phyloP scores from a whole-genome alignment of 2,329 filamentous ascomycete genomes.

The Trichoderma oligosporum region DNA sequence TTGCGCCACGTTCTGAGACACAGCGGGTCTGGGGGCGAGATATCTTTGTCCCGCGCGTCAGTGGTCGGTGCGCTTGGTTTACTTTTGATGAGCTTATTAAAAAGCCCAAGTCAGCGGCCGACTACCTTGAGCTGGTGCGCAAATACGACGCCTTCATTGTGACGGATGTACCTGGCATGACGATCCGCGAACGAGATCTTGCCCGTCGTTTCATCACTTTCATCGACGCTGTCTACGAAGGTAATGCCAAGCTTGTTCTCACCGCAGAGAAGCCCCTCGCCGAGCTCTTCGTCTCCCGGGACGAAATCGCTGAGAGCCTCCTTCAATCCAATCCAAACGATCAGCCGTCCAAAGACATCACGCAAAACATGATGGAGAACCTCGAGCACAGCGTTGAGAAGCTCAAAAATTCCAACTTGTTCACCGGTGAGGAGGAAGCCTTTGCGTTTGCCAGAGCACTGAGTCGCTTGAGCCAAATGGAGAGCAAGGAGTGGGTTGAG shows the following conservation, averaged over 20 bases:
- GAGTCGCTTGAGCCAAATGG: constrained; percentile 85
- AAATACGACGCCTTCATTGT: constrained; percentile 91
- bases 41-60: constrained; percentile 81
- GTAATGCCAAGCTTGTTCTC: constrained; percentile 87
- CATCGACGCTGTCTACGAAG: constrained; percentile 92
- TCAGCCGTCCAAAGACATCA: constrained; percentile 56
- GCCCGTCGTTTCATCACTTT: constrained; percentile 95
- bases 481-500: constrained; percentile 91
- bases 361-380: constrained; percentile 83
- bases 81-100: constrained; percentile 91
- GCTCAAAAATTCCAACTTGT: constrained; percentile 81
- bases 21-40: constrained; percentile 92
- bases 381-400: constrained; percentile 78
- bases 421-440: constrained; percentile 90
- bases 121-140: constrained; percentile 88
- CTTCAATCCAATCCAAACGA: constrained; percentile 45
- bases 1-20: constrained; percentile 68
- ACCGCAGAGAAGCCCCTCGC: constrained; percentile 82
- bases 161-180: constrained; percentile 90
- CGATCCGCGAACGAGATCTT: constrained; percentile 75
- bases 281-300: constrained; percentile 76
- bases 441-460: constrained; percentile 93
- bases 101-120: constrained; percentile 81
- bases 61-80: constrained; percentile 84
- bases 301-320: constrained; percentile 60